Base-by-base conservation (phyloP, 208 protist species). In the Trypanosoma boissoni region DNA sequence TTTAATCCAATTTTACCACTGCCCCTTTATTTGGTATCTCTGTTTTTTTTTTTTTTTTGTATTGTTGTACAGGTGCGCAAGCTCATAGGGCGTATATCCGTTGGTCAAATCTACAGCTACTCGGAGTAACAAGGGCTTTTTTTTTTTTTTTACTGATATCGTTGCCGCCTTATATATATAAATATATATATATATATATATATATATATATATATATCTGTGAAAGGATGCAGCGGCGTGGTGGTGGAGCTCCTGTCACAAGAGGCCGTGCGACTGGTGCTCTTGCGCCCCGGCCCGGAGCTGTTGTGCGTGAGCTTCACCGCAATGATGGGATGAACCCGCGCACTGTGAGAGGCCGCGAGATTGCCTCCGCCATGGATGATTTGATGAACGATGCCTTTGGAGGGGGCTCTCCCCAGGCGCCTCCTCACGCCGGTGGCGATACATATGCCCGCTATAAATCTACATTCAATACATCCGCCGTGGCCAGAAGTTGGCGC, bases 381-480 rank as follows among this genome's bases (percentile, higher is more conserved):
- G 60, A 68, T 21, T 52, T 91, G 5, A 78, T 78, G 29, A 75
- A 88, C 37, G 84, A 86, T 26, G 76, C 68, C 26, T 91, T 73
- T 59, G 80, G 78, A 16, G 71, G 50, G 12, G 67, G 56, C 18
- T 58, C 62, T 20, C 72, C 72, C 1, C 56, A 57, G 5, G 34
- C 43, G 2, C 26, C 43, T 18, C 42, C 21, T 18, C 23, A 8
- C 1, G 34, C 3, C 1, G 39, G 48, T 43, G 36, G 51, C 44
- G 16, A 44, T 37, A n/a, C 26, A 5, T 60, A 66, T 20, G 52
- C 71, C 59, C 57, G 68, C 24, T 64, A 46, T 29, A 45, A 64
- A 34, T 44, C 59, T 48, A 43, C 56, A 18, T 52, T 63, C 29
- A 57, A 21, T n/a, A 42, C 49, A 9, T 27, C 36, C 32, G 53